Conservation (phyloP, 139 green algal species). For the Astrephomene gubernaculifera region DNA sequence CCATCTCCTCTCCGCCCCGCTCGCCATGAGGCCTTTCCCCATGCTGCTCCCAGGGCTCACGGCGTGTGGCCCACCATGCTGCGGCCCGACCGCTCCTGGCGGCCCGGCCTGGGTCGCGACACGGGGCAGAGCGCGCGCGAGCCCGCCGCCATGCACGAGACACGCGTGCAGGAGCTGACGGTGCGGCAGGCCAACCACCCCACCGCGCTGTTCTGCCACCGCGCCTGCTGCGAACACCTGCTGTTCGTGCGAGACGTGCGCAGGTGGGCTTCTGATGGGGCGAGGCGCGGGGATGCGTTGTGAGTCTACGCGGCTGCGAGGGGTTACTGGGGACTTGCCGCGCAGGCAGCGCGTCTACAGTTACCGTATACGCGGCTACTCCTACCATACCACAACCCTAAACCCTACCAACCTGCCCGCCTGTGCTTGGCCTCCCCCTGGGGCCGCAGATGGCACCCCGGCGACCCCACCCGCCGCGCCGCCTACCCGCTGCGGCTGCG, state of each 20-base stretch:
- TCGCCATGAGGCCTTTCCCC: too few relatives aligned
- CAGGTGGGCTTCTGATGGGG: neutral
- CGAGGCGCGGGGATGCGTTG: too few relatives aligned
- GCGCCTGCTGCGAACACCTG: constrained; percentile 78
- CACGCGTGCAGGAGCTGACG: constrained; percentile 48
- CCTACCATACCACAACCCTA: neutral
- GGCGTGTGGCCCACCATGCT: neutral
- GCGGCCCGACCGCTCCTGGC: constrained; percentile 7
- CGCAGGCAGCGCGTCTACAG: too few relatives aligned
- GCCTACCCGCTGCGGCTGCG: constrained; percentile 46
- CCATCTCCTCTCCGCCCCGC: too few relatives aligned
- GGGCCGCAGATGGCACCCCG: constrained; percentile 44
- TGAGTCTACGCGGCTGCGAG: too few relatives aligned
- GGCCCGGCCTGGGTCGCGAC: neutral
- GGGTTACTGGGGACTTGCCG: too few relatives aligned
- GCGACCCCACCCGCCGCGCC: constrained; percentile 27
- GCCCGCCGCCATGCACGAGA: constrained; percentile 51
- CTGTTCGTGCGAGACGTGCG: constrained; percentile 58
- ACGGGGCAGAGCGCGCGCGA: neutral
- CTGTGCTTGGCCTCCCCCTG: neutral
- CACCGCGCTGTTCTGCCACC: constrained; percentile 73
- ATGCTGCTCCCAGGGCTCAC: neutral
- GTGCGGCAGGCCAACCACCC: constrained; percentile 56
- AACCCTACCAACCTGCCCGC: neutral
- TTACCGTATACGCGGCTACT: neutral